Percentiles rank a stretch among this genome's conserved stretches.
Conservation (phyloP, 352 stramenopile species). For the Globisporangium iwayamae region DNA sequence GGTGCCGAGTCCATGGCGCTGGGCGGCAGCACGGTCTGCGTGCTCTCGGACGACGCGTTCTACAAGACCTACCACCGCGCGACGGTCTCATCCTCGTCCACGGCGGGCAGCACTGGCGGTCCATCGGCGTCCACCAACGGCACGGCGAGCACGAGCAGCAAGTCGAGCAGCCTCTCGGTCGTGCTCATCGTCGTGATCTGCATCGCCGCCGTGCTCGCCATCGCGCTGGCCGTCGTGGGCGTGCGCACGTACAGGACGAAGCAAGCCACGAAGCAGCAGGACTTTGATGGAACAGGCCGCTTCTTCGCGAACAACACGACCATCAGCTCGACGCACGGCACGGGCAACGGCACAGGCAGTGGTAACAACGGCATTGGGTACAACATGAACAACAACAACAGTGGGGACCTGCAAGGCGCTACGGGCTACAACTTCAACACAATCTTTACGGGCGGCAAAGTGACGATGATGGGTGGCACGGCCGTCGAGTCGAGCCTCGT, state of each 20-base stretch:
- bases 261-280: constrained; percentile 24
- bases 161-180: constrained; percentile 33
- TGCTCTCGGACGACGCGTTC: constrained; percentile 67
- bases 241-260: constrained; percentile 43
- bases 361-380: constrained; percentile 5
- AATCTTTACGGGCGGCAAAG: constrained; percentile 51
- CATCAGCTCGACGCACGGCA: constrained; percentile 15
- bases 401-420: constrained; percentile 10
- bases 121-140: constrained; percentile 23
- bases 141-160: constrained; percentile 16
- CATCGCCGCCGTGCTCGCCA: constrained; percentile 41
- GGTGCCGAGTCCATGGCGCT: constrained; percentile 41
- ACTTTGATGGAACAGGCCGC: constrained; percentile 22
- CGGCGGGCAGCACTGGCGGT: constrained; percentile 12
- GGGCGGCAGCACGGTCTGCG: constrained; percentile 39
- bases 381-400: constrained; percentile 17
- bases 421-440: constrained; percentile 41
- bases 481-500: constrained; percentile 57
- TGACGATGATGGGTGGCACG: constrained; percentile 49
- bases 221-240: constrained; percentile 47
- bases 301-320: constrained; percentile 57
- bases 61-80: constrained; percentile 33
- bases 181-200: constrained; percentile 59
- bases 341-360: constrained; percentile 15
- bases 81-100: not conserved